Conservation (phyloP, 345 rosid genomes). For the Salix dunnii region DNA sequence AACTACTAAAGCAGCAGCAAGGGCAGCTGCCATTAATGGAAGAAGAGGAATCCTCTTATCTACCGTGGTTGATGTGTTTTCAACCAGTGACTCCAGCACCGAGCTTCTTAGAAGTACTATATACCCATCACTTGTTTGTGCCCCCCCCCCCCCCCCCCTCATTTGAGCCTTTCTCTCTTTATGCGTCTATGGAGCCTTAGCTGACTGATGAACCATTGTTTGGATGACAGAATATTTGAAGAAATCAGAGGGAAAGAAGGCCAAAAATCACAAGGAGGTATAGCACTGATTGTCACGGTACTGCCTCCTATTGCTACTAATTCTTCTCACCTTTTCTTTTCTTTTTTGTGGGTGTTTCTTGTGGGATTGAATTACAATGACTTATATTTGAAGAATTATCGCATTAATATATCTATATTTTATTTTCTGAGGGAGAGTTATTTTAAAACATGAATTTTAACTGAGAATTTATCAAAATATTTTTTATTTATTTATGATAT, state of each 20-base stretch:
- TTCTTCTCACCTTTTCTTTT: too few species aligned
- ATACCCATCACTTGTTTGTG: background rate
- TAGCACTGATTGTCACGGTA: background rate
- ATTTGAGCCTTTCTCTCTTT: background rate
- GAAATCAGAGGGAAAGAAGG: conserved; percentile 79
- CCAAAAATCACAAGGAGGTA: conserved; percentile 89
- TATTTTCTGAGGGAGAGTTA: too few species aligned
- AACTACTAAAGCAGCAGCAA: background rate
- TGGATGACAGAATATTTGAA: conserved; percentile 57
- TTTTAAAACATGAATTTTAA: too few species aligned
- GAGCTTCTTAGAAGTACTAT: conserved; percentile 67
- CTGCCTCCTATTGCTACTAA: background rate
- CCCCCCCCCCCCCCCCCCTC: background rate
- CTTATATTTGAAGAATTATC: too few species aligned
- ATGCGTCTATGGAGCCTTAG: background rate
- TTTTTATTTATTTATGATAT: too few species aligned
- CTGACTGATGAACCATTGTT: background rate
- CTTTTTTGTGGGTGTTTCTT: background rate
- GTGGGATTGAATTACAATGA: background rate
- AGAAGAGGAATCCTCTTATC: conserved; percentile 64
- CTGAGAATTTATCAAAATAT: too few species aligned
- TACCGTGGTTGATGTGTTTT: conserved; percentile 46
- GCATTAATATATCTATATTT: too few species aligned
- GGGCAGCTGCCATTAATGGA: conserved; percentile 20
- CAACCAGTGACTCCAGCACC: conserved; percentile 41